These are phyloP conservation scores for Hymenoscyphus occultus DNA, from an alignment of 2,329 filamentous ascomycete genomes.

Conservation along the genomic window DNA sequence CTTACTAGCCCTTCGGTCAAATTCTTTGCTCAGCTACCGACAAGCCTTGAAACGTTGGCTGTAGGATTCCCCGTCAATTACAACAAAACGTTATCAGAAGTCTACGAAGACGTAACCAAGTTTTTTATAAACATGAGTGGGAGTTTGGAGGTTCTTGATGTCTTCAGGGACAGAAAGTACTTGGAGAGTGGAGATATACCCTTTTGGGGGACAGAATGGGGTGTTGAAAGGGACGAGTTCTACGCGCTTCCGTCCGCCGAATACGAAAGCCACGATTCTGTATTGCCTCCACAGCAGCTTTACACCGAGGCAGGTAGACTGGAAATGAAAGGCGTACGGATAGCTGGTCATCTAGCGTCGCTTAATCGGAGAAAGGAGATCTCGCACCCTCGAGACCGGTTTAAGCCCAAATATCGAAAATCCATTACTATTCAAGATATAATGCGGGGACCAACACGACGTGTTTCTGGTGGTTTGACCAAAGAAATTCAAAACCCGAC, in stretches of 20 bases:
- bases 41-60: conserved; percentile 1
- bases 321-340: background rate
- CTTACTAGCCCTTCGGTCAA: conserved; percentile 9
- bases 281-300: background rate
- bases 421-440: conserved; percentile 6
- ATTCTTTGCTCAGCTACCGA: conserved; percentile 8
- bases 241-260: background rate
- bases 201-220: conserved; percentile 11
- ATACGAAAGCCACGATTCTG: background rate
- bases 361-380: conserved; percentile 8
- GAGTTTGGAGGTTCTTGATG: conserved; percentile 6
- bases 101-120: conserved; percentile 10
- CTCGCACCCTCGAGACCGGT: conserved; percentile 7
- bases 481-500: background rate
- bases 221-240: conserved; percentile 2
- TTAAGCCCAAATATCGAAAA: conserved; percentile 4
- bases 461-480: background rate
- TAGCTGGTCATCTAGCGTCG: background rate
- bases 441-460: background rate
- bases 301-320: conserved; percentile 5
- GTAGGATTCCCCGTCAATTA: conserved; percentile 8
- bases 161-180: conserved; percentile 1
- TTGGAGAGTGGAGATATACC: background rate
- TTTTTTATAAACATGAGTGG: conserved; percentile 10
- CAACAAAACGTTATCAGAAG: background rate